Evolutionary conservation across 2,329 filamentous ascomycete species (phyloP).

Genomic region (Colletotrichum sp.): DNA sequence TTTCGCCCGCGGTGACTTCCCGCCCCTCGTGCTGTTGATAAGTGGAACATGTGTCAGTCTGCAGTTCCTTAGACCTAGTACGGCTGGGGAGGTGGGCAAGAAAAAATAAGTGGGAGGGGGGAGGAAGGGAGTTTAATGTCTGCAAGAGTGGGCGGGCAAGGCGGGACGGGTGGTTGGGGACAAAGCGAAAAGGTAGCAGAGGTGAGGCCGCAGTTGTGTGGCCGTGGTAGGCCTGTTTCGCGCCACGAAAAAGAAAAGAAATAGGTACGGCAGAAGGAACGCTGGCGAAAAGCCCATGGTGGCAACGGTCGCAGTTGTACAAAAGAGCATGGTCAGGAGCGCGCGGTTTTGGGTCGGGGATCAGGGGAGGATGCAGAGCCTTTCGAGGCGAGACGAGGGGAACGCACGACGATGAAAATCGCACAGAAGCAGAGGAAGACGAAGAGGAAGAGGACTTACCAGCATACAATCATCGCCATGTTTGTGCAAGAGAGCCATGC

Average conservation of each 20-base stretch:
- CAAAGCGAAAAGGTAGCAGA: background rate
- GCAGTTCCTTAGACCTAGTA: background rate
- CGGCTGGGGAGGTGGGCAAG: background rate
- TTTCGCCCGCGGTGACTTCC: constrained; percentile 81
- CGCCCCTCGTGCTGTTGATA: constrained; percentile 74
- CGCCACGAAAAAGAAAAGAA: constrained; percentile 14
- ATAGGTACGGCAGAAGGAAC: constrained; percentile 1
- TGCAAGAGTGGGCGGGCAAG: background rate
- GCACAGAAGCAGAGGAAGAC: background rate
- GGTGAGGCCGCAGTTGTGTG: constrained; percentile 8
- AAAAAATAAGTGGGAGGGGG: background rate
- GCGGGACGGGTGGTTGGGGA: background rate
- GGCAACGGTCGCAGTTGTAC: constrained; percentile 8
- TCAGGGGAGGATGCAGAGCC: background rate
- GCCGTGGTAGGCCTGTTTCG: constrained; percentile 7
- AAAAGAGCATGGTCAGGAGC: background rate
- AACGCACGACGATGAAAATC: background rate
- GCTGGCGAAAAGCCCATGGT: background rate
- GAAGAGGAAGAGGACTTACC: constrained; percentile 43
- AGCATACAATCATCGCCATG: constrained; percentile 90
- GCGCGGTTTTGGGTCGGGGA: background rate
- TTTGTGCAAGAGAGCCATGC: constrained; percentile 84
- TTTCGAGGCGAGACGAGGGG: background rate
- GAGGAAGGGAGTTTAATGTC: background rate
- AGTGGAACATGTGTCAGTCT: constrained; percentile 17